Evolutionary conservation across 257 asterid species (phyloP).

Genomic region (Lycium ferocissimum): DNA sequence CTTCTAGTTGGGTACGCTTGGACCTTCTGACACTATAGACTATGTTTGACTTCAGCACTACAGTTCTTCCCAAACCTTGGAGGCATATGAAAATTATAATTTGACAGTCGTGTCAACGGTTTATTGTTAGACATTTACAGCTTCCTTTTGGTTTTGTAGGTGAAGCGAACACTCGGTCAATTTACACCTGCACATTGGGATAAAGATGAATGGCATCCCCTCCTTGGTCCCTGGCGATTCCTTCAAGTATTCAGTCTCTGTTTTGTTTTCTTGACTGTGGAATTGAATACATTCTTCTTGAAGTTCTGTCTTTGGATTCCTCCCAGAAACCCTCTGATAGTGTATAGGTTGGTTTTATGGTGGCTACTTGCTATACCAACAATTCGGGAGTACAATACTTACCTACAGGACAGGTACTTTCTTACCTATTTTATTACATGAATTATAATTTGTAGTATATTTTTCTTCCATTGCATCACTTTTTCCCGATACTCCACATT

Average conservation of each 20-base stretch:
- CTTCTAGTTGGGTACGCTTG: slow-evolving; percentile 9
- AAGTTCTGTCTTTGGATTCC: slow-evolving; percentile 98
- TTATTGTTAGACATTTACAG: background rate
- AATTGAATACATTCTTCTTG: slow-evolving; percentile 88
- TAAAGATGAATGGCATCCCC: slow-evolving; percentile 99
- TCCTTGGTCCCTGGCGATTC: slow-evolving; percentile 94
- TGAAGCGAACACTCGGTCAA: slow-evolving; percentile 86
- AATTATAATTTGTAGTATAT: background rate
- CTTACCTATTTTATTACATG: background rate
- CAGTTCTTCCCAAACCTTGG: background rate
- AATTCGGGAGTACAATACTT: slow-evolving; percentile 90
- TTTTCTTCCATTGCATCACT: slow-evolving; percentile 1
- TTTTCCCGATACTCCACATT: background rate
- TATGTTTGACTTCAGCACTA: background rate
- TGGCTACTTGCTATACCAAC: slow-evolving; percentile 97
- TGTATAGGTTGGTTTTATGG: slow-evolving; percentile 87
- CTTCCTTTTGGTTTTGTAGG: slow-evolving; percentile 51
- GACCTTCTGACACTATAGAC: background rate
- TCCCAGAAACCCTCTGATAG: slow-evolving; percentile 85
- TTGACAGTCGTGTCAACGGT: background rate
- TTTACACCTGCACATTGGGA: slow-evolving; percentile 98
- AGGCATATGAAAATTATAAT: background rate
- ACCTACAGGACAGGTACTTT: slow-evolving; percentile 84
- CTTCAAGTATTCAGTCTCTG: slow-evolving; percentile 90
- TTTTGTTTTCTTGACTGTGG: slow-evolving; percentile 85